Evolutionary conservation across 805 yeast species (phyloP).

Genomic region (Kazachstania martiniae): DNA sequence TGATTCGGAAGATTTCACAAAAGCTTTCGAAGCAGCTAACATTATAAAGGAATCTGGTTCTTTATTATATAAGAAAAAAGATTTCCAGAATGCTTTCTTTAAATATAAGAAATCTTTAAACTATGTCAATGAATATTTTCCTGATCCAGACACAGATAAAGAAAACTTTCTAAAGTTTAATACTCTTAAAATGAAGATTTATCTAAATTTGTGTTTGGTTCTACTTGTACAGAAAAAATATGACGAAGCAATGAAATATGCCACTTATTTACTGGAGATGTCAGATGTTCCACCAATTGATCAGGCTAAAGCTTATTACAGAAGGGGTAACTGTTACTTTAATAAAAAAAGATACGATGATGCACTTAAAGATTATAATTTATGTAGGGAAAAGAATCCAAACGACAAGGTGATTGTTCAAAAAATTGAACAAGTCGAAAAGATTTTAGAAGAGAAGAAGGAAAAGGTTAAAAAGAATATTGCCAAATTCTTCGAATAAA

Average conservation of each 20-base stretch:
- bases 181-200: conserved; percentile 33
- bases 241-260: conserved; percentile 41
- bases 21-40: conserved; percentile 39
- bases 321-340: conserved; percentile 40
- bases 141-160: conserved; percentile 54
- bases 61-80: conserved; percentile 42
- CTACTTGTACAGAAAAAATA: conserved; percentile 40
- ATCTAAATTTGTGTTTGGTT: conserved; percentile 46
- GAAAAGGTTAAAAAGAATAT: conserved; percentile 42
- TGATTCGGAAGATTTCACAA: conserved; percentile 44
- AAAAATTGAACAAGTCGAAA: conserved; percentile 35
- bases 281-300: conserved; percentile 31
- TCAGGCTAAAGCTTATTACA: conserved; percentile 46
- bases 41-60: conserved; percentile 63
- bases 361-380: conserved; percentile 37
- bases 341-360: conserved; percentile 37
- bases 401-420: conserved; percentile 38
- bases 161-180: conserved; percentile 39
- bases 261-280: conserved; percentile 46
- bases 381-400: conserved; percentile 36
- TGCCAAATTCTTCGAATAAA: conserved; percentile 46
- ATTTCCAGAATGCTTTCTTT: conserved; percentile 40
- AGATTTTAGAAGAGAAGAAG: conserved; percentile 33
- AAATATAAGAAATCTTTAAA: conserved; percentile 59
- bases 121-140: conserved; percentile 61